Conservation (phyloP, 1,284 basidiomycete species). For the Spongiforma sp. region DNA sequence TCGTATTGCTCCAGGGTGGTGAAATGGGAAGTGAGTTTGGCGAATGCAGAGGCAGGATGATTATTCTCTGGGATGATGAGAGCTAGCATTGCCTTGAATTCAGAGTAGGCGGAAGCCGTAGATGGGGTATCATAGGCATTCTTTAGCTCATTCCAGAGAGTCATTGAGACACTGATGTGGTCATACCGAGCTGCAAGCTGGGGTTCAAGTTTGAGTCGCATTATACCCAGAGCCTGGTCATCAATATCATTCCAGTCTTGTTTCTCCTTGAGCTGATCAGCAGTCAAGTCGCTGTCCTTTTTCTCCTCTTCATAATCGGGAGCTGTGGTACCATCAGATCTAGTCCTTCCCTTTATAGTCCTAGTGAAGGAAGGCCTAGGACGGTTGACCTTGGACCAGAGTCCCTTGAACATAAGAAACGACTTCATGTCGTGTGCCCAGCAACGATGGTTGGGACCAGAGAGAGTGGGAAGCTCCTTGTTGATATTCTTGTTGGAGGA, state of each 20-base stretch:
- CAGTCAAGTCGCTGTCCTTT: too few relatives aligned
- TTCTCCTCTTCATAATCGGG: too few relatives aligned
- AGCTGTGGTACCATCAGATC: background rate
- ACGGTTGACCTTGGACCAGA: background rate
- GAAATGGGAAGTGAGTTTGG: background rate
- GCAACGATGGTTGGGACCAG: background rate
- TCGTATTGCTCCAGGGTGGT: too few relatives aligned
- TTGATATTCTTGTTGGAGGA: background rate
- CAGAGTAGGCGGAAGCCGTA: background rate
- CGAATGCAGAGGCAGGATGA: background rate
- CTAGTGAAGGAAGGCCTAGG: background rate
- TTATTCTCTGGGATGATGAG: background rate
- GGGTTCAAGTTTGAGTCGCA: background rate
- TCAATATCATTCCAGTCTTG: background rate
- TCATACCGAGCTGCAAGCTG: background rate
- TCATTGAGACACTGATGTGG: background rate
- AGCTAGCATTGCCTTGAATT: background rate
- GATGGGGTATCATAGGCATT: background rate
- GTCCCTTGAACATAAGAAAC: background rate
- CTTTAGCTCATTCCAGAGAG: background rate
- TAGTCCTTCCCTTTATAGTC: background rate
- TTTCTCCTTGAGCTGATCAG: background rate
- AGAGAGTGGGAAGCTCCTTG: background rate
- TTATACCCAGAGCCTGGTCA: background rate
- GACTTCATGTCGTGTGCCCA: background rate